phyloP scores from a whole-genome alignment of 148 eudicot genomes.

The Salicornia ramosissima region DNA sequence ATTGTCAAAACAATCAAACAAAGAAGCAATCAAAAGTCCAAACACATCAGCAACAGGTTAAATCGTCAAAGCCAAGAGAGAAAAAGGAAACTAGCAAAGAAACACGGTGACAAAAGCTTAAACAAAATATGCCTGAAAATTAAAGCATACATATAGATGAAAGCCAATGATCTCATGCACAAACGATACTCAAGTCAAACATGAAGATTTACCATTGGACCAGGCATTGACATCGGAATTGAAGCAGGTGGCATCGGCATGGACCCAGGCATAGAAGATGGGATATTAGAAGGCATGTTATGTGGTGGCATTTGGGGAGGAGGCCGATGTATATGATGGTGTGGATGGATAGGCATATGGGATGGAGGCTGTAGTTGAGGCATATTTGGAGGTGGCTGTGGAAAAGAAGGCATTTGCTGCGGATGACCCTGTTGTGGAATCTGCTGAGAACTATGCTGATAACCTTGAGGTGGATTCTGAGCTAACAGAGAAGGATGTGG shows the following conservation, averaged over 20 bases:
- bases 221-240: slow-evolving; percentile 43
- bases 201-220: slow-evolving; percentile 48
- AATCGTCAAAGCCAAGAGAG: background rate
- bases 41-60: background rate
- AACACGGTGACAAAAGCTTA: background rate
- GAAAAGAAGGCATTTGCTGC: slow-evolving; percentile 61
- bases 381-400: slow-evolving; percentile 68
- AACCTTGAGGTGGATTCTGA: slow-evolving; percentile 59
- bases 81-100: background rate
- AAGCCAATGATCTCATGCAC: background rate
- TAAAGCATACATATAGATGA: background rate
- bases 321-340: slow-evolving; percentile 72
- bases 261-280: slow-evolving; percentile 47
- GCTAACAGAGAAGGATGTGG: slow-evolving; percentile 86
- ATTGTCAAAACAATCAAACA: no score
- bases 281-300: slow-evolving; percentile 50
- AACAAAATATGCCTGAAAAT: background rate
- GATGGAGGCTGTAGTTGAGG: slow-evolving; percentile 73
- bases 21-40: background rate
- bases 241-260: slow-evolving; percentile 36
- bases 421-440: slow-evolving; percentile 50
- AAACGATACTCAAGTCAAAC: background rate
- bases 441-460: slow-evolving; percentile 83
- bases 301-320: slow-evolving; percentile 67
- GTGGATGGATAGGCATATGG: slow-evolving; percentile 56